Evolutionary conservation across 1,284 basidiomycete species (phyloP).

Genomic region (Prillingera fragicola): DNA sequence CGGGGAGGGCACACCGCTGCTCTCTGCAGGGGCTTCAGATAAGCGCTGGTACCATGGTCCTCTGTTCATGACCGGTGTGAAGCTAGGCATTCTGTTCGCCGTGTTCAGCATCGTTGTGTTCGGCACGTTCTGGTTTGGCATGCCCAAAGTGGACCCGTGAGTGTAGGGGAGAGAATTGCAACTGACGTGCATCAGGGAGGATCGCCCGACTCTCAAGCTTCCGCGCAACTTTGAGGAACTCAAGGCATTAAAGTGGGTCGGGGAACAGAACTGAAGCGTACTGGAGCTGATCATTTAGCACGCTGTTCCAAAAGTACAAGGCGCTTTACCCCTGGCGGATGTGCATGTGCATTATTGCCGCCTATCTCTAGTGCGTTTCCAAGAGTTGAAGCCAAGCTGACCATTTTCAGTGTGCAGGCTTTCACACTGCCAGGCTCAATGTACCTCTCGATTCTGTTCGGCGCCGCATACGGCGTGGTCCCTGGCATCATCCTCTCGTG

Average conservation of each 20-base stretch:
- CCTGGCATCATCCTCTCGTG: constrained; percentile 86
- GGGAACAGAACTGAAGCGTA: too few species aligned
- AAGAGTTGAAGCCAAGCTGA: not conserved
- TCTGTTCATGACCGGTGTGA: constrained; percentile 69
- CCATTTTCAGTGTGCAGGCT: constrained; percentile 71
- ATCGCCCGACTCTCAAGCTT: constrained; percentile 66
- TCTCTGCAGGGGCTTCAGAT: constrained; percentile 11
- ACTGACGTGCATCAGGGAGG: constrained; percentile 58
- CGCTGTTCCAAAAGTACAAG: constrained; percentile 79
- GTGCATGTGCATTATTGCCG: constrained; percentile 72
- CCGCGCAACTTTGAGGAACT: constrained; percentile 78
- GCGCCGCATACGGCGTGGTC: constrained; percentile 92
- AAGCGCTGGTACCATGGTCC: constrained; percentile 50
- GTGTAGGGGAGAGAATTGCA: constrained; percentile 43
- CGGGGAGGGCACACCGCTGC: constrained; percentile 22
- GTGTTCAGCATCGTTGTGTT: constrained; percentile 65
- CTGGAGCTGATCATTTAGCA: constrained; percentile 23
- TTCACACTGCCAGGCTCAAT: constrained; percentile 96
- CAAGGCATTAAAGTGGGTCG: constrained; percentile 63
- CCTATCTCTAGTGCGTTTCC: constrained; percentile 76
- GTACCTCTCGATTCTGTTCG: constrained; percentile 95
- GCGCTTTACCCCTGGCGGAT: constrained; percentile 75
- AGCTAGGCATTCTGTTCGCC: constrained; percentile 72
- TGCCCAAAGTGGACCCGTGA: constrained; percentile 71
- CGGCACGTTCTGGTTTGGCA: constrained; percentile 67